These are phyloP conservation scores for Colletotrichum scovillei DNA, from an alignment of 2,329 filamentous ascomycete species.

Conservation along the genomic window DNA sequence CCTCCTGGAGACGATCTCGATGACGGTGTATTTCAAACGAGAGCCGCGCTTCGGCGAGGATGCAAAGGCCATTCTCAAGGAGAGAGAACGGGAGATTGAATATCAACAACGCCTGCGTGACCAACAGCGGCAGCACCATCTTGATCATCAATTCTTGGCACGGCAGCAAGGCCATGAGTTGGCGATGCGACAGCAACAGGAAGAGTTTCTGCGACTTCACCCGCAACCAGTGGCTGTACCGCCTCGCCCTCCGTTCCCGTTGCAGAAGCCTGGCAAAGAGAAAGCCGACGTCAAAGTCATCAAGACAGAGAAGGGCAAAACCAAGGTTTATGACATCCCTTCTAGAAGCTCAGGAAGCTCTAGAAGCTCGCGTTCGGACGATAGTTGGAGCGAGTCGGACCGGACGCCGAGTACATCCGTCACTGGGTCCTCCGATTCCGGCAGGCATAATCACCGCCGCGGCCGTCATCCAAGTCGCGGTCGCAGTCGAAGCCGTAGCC, in stretches of 20 bases:
- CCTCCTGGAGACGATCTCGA: conserved; percentile 49
- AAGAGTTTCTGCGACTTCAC: conserved; percentile 4
- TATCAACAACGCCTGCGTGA: conserved; percentile 13
- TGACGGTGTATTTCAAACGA: conserved; percentile 60
- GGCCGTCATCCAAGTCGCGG: background rate
- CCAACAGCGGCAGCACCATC: conserved; percentile 20
- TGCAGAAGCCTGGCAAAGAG: background rate
- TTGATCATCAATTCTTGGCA: conserved; percentile 1
- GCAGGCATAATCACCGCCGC: conserved; percentile 15
- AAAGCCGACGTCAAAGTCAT: conserved; percentile 18
- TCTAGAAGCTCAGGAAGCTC: conserved; percentile 37
- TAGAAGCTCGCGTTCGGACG: conserved; percentile 7
- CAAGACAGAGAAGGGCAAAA: conserved; percentile 21
- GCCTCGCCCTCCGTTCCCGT: background rate
- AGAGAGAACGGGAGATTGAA: conserved; percentile 36
- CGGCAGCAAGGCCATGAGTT: background rate
- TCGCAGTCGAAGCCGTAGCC: conserved; percentile 21
- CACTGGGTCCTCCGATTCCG: conserved; percentile 27
- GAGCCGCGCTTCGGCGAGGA: conserved; percentile 48
- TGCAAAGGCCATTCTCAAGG: conserved; percentile 35
- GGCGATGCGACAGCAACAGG: conserved; percentile 4
- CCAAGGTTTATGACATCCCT: conserved; percentile 16
- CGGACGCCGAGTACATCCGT: conserved; percentile 38
- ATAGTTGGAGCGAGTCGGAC: conserved; percentile 11
- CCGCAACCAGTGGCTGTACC: background rate